Evolutionary conservation across 495 filamentous ascomycete species (phyloP), one percentile per base, ranked within the genome.

Genomic region (Penicillium alfredii): DNA sequence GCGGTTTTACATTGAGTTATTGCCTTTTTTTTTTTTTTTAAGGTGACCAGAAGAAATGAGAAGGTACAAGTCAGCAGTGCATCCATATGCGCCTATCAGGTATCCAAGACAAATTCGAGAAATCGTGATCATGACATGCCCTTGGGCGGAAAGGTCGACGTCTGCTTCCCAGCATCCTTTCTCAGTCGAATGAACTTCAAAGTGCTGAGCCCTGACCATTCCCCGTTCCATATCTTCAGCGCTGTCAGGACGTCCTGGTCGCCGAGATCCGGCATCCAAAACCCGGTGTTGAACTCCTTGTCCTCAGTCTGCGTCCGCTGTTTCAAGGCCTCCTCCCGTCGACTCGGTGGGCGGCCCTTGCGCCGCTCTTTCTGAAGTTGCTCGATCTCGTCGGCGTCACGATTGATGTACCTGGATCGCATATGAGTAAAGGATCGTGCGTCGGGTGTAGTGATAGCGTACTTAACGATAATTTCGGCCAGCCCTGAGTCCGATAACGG

Each of bases 221-320:
- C 60, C 4, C 76, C 73, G 38, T 78, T 77, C 82, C 82, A 87
- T 6, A 51, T 42, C 43, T 58, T 56, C 39, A 87, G 54, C 35
- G 51, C 61, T 33, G 57, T 48, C 24, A 84, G 36, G 40, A 74
- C 81, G 26, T 71, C 63, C 30, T 49, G 45, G 28, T 81, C 63
- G 31, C 64, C 54, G 21, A 86, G 38, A 40, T 87, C 76, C 1
- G 82, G 82, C 45, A 82, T 56, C 73, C 80, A 86, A 51, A 93
- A 94, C 0, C 92, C 92, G 17, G 80, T 83, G 30, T 77, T 71
- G 45, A 86, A 83, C 64, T 98, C 92, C 52, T 82, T 82, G 47
- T 82, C 66, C 45, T 96, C 86, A 12, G 63, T 63, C 12, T 71
- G 69, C 30, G 83, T 78, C 30, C 78, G 76, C 49, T 88, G 78